Percentiles rank a stretch among this genome's conserved stretches.
Conservation (phyloP, 495 filamentous ascomycete genomes). For the Neurospora sublineolata region DNA sequence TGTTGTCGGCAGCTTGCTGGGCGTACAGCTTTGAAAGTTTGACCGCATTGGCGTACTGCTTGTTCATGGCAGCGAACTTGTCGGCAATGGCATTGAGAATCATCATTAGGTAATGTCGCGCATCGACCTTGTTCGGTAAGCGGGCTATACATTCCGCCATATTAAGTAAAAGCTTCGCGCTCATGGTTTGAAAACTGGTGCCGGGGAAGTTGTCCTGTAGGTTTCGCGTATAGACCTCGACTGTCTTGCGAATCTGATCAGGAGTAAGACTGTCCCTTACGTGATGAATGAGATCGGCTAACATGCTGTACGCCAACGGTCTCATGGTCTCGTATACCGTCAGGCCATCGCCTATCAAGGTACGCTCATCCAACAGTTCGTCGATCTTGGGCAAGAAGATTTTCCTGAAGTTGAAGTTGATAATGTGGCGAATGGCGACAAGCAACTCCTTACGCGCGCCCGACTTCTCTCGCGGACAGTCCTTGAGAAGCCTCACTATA, state of each 20-base stretch:
- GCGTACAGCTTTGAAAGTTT: constrained; percentile 73
- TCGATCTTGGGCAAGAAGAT: constrained; percentile 94
- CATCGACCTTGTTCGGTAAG: constrained; percentile 80
- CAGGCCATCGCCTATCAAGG: constrained; percentile 86
- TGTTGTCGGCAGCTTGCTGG: constrained; percentile 51
- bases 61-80: constrained; percentile 97
- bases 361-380: constrained; percentile 85
- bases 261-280: constrained; percentile 73
- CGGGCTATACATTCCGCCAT: constrained; percentile 95
- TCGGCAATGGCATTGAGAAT: constrained; percentile 95
- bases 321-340: constrained; percentile 96
- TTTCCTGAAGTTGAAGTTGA: constrained; percentile 96
- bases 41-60: constrained; percentile 85
- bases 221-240: constrained; percentile 94
- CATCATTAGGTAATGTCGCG: constrained; percentile 91
- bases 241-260: constrained; percentile 85
- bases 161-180: constrained; percentile 89
- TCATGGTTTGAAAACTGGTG: constrained; percentile 99
- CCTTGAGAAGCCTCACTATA: constrained; percentile 81
- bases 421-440: constrained; percentile 94
- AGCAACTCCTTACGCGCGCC: constrained; percentile 87
- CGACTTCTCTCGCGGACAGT: constrained; percentile 89
- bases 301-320: constrained; percentile 94
- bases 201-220: constrained; percentile 92
- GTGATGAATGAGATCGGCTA: constrained; percentile 95